These are phyloP conservation scores for Phytophthora capsici DNA, from an alignment of 352 stramenopile genomes.

Conservation along the genomic window DNA sequence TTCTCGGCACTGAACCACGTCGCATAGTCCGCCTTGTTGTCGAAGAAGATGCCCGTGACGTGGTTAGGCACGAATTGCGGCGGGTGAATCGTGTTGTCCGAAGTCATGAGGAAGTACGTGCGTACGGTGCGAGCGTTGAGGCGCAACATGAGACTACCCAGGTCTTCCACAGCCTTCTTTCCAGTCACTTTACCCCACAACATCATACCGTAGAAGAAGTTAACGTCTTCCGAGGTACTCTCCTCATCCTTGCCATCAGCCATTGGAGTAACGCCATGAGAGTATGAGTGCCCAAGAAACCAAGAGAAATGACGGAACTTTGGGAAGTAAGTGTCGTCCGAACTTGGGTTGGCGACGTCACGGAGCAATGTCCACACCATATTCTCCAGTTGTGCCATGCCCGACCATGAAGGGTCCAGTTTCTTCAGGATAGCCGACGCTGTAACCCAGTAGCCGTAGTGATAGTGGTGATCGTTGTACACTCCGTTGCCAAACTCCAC, in stretches of 20 bases:
- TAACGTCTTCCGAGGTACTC: constrained; percentile 67
- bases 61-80: constrained; percentile 60
- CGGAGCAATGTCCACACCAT: constrained; percentile 60
- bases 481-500: constrained; percentile 68
- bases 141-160: constrained; percentile 68
- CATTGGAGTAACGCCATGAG: constrained; percentile 65
- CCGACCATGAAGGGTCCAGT: constrained; percentile 50
- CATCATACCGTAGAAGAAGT: constrained; percentile 75
- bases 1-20: constrained; percentile 78
- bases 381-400: constrained; percentile 47
- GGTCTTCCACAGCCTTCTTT: constrained; percentile 50
- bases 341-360: constrained; percentile 63
- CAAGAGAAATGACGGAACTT: constrained; percentile 69
- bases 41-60: constrained; percentile 51
- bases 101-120: constrained; percentile 70
- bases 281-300: constrained; percentile 69
- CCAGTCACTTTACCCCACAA: constrained; percentile 56
- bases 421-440: constrained; percentile 60
- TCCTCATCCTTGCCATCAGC: constrained; percentile 71
- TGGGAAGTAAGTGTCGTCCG: constrained; percentile 49
- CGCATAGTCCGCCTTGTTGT: constrained; percentile 69
- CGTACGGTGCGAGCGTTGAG: constrained; percentile 56
- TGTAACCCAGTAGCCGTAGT: constrained; percentile 77
- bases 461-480: constrained; percentile 83
- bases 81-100: constrained; percentile 56